Evolutionary conservation across 2,329 filamentous ascomycete species (phyloP), one percentile per base, ranked within the genome.

Genomic region (Grosmannia penicillata): DNA sequence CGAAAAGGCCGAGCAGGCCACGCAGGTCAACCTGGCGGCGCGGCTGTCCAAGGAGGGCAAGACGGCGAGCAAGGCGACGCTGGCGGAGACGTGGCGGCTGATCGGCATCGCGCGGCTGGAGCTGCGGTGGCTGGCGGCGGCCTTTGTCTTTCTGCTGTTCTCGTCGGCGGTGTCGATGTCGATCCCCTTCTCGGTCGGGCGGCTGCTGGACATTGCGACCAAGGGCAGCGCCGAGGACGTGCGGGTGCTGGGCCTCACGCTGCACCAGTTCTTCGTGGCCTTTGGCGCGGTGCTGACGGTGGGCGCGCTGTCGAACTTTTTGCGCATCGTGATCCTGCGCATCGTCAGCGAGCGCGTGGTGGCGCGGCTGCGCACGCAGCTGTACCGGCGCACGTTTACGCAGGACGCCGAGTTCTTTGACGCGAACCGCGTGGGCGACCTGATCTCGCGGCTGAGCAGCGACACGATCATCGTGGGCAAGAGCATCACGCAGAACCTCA

Each of bases 371-470:
- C 76, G 91, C 43, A 89, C 87, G 14, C 82, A 85, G 53, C 74
- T 98, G 4, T 98, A 93, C 62, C 76, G 85, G 47, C 76, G 82
- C 46, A 98, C 91, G 0, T 93, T 93, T 50, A 72, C 91, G n/a
- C 91, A 98, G 57, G 91, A 98, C 57, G 91, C 91, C 42, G 91
- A 96, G 53, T 98, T 98, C 63, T 98, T 98, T 53, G 91, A 98
- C 55, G 91, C 91, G 28, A 98, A 98, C 61, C 75, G 91, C 21
- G 87, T 95, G 21, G 91, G 91, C 56, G 91, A 98, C 55, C 65
- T 98, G 49, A 95, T 98, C 52, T 96, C 89, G 27, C 80, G 93
- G 27, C 74, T 98, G 33, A 87, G 89, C 51, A 93, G 87, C 3
- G 93, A 98, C 56, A 95, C 91, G 1, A 85, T 96, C 53, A 93